Base-by-base conservation (phyloP, 768 basidiomycete genomes). In the Mycena galopus region DNA sequence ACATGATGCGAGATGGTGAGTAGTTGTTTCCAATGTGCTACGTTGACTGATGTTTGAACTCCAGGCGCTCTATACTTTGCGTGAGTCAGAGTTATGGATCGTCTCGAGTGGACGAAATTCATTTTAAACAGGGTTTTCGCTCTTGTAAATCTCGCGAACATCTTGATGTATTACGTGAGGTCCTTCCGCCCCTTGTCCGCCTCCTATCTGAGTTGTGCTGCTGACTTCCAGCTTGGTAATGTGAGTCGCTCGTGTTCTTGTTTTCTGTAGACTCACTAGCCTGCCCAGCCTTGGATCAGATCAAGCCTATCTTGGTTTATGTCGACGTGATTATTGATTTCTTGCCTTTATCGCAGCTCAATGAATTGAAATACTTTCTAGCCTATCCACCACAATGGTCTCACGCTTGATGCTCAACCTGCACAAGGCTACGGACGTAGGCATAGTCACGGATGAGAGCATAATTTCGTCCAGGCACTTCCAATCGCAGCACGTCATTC, bases 111-210 rank as follows among this genome's bases (percentile, higher is more conserved):
- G 55, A 56, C 29, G 42, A 35, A 64, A 64, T 35, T 51, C 3
- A 64, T 51, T 35, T 25, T 37, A 19, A 42, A 53, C 65, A 66
- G 65, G 25, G 65, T 58, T 47, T 33, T 66, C 33, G 65, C 65
- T 57, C 55, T 66, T 29, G 65, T 66, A 11, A 66, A 66, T 25
- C 37, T 58, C 35, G 65, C 21, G 37, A 66, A 66, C 27, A 66
- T 66, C n/a, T 30, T 66, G 8, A 66, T 56, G 65, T 65, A 56
- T 44, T 65, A 65, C 19, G 63, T 56, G 65, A 55, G 65, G 44
- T 53, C 51, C 30, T 37, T 64, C 63, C 47, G 37, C 59, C 44
- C 59, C 39, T 42, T 61, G 17, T 64, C 29, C 47, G 47, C 63
- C 51, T 55, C 44, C 32, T 5, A 53, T 55, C 64, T 39, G 47